Base-by-base conservation (phyloP, 2,329 filamentous ascomycete genomes). In the Zasmidium cellare region DNA sequence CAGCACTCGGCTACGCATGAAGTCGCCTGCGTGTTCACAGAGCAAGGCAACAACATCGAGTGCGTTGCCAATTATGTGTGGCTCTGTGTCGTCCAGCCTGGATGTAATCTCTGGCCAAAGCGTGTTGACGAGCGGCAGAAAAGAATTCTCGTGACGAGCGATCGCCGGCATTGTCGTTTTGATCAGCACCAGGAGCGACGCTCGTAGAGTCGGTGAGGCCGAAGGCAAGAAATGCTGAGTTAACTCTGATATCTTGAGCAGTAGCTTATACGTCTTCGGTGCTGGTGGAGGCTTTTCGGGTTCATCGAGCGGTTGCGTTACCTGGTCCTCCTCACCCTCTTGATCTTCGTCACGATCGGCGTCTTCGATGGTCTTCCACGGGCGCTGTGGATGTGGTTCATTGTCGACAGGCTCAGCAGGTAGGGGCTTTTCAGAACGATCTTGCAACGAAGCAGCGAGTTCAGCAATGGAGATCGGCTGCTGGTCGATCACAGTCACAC, bases 161-260 rank as follows among this genome's bases (percentile, higher is more conserved):
- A 99, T 83, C 0, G 89, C 82, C 0, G 87, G 84, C 3, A 88
- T 83, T 2, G 91, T 87, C 0, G 87, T 91, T 23, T 82, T 78
- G 12, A 97, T 83, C 5, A 97, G 84, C 16, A 85, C 83, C 9
- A 99, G 84, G 2, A 99, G 82, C 0, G 88, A 90, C 25, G 86
- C 86, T 44, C 93, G 87, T 9, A 99, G 82, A 11, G 85, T 84
- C 0, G 92, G 86, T 0, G 91, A 92, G 0, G 90, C 87, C 0
- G 91, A 92, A 5, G 93, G 92, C 11, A 99, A 83, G 73, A 97
- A 94, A 71, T 96, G 88, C 69, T 96, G 92, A 3, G 92, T 93
- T 1, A 96, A 85, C 50, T 84, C 84, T 22, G 92, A 86, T 56
- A 99, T 94, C 57, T 87, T 88, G 31, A 91, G 82, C 2, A 97